Percentiles rank a stretch among this genome's conserved stretches.
These are phyloP conservation scores for Fusarium metavorans DNA, from an alignment of 2,329 filamentous ascomycete genomes.

Conservation along the genomic window DNA sequence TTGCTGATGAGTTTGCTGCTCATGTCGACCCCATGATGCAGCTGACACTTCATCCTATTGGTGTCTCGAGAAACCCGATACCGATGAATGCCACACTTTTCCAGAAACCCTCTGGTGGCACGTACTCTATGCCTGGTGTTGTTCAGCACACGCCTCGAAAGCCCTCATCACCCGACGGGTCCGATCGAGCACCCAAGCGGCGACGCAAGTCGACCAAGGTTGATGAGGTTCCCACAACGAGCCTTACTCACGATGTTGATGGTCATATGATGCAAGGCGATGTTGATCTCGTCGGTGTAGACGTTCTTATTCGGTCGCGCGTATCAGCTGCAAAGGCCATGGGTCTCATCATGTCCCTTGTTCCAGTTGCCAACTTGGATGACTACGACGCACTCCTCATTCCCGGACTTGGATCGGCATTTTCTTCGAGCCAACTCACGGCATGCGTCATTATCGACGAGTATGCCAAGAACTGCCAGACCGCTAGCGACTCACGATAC, in stretches of 20 bases:
- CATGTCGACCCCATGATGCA: conserved; percentile 87
- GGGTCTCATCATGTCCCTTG: conserved; percentile 82
- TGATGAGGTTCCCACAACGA: conserved; percentile 73
- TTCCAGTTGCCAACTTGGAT: conserved; percentile 73
- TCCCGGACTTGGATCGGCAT: conserved; percentile 76
- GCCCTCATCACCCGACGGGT: conserved; percentile 64
- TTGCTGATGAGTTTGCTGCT: conserved; percentile 78
- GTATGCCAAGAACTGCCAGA: conserved; percentile 74
- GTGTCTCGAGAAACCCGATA: conserved; percentile 89
- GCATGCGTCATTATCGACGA: conserved; percentile 89
- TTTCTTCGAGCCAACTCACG: conserved; percentile 87
- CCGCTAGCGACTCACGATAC: conserved; percentile 64
- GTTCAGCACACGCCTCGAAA: conserved; percentile 58
- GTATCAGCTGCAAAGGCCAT: conserved; percentile 89
- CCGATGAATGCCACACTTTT: conserved; percentile 92
- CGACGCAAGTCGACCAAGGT: conserved; percentile 87
- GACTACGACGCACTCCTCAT: conserved; percentile 75
- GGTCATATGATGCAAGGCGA: conserved; percentile 98
- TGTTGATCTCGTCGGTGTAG: conserved; percentile 91
- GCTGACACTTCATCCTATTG: conserved; percentile 89
- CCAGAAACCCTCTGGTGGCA: conserved; percentile 91
- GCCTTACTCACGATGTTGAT: conserved; percentile 93
- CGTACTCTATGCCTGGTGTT: conserved; percentile 71
- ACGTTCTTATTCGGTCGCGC: conserved; percentile 88
- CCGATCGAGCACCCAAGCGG: conserved; percentile 77